These are phyloP conservation scores for Durotheca rogersii DNA, from an alignment of 495 filamentous ascomycete species.

Conservation along the genomic window DNA sequence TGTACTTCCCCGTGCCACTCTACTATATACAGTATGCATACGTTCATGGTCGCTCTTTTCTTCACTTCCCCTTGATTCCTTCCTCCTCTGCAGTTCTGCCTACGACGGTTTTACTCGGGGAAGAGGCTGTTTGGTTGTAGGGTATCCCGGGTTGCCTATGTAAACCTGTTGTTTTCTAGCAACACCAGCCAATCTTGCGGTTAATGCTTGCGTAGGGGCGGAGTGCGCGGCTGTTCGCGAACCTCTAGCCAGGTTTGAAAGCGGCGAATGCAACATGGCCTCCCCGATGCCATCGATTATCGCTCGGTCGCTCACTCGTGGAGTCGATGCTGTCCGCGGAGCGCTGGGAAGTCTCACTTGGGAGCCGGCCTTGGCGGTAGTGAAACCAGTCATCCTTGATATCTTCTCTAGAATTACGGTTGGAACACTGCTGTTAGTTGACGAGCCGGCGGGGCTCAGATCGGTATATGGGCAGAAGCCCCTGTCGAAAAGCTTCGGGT, in stretches of 20 bases:
- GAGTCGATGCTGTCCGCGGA: slow-evolving; percentile 37
- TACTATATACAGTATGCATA: neutral
- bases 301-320: slow-evolving; percentile 28
- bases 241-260: neutral
- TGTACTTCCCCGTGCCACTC: neutral
- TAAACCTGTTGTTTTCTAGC: no score
- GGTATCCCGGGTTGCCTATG: no score
- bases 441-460: slow-evolving; percentile 38
- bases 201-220: neutral
- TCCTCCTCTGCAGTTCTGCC: neutral
- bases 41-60: neutral
- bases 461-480: slow-evolving; percentile 36
- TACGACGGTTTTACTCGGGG: neutral
- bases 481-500: slow-evolving; percentile 19
- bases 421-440: slow-evolving; percentile 46
- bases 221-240: neutral
- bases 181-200: neutral
- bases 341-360: slow-evolving; percentile 41
- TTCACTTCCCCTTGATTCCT: neutral
- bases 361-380: slow-evolving; percentile 42
- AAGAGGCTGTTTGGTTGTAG: no score
- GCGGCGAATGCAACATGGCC: slow-evolving; percentile 7
- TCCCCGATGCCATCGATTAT: slow-evolving; percentile 28
- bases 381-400: slow-evolving; percentile 41
- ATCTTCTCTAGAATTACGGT: slow-evolving; percentile 43